phyloP scores from a whole-genome alignment of 441 rosid species.

The Adansonia gregorii region DNA sequence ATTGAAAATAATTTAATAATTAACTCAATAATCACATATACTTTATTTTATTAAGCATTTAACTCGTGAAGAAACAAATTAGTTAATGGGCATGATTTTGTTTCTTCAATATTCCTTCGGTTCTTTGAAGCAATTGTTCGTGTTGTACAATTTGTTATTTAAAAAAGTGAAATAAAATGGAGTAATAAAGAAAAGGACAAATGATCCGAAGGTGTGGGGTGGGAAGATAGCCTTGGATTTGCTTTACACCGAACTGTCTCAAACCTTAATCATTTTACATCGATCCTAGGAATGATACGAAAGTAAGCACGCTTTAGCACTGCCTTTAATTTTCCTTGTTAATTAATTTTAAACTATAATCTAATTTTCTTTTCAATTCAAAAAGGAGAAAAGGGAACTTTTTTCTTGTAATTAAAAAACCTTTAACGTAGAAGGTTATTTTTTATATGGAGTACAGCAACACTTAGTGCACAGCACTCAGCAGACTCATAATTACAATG shows the following conservation, averaged over 20 bases:
- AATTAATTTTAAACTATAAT: background rate
- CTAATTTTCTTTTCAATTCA: background rate
- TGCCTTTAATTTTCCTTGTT: background rate
- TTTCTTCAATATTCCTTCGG: background rate
- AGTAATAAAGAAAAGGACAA: background rate
- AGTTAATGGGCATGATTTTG: background rate
- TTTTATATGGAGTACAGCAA: background rate
- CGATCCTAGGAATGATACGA: constrained; percentile 41
- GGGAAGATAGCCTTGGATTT: background rate
- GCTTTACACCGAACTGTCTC: constrained; percentile 57
- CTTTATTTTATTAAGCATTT: background rate
- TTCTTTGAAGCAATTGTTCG: background rate
- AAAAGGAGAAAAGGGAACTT: background rate
- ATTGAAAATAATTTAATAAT: background rate
- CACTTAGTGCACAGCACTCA: background rate
- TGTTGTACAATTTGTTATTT: background rate
- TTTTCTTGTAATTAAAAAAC: background rate
- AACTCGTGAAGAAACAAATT: background rate
- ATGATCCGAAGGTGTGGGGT: constrained; percentile 33
- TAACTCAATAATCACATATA: background rate
- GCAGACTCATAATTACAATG: background rate
- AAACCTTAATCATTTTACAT: constrained; percentile 17
- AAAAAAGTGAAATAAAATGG: background rate
- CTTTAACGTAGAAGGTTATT: no score
- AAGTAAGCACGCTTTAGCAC: constrained; percentile 46